Base-by-base conservation (phyloP, 2,329 filamentous ascomycete species). In the Fusarium coffeatum region DNA sequence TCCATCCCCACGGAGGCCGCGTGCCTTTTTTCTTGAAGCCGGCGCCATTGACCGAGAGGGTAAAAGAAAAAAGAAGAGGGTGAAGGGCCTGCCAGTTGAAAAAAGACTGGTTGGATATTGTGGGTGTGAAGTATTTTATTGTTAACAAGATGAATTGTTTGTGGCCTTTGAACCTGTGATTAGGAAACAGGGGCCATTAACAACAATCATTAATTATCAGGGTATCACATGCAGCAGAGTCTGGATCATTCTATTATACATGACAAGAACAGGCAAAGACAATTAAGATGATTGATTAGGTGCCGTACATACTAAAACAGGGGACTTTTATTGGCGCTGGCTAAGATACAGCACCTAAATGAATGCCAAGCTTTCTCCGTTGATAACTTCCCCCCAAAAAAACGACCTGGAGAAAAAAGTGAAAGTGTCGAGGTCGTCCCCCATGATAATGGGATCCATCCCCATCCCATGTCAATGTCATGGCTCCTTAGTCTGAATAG, bases 361-460 rank as follows among this genome's bases (percentile, higher is more conserved):
- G 42, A 37, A 43, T 56, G 62, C 67, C 67, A 71, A 68, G 67
- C 58, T 57, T 64, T 64, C 16, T 30, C 53, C 42, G 37, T 61
- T 55, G 48, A 68, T 68, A 48, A 53, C 57, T 53, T 67, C 56
- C 49, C 64, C 49, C 55, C 66, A 30, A 64, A 64, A 54, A 40
- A 50, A 34, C 34, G 18, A 37, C 34, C 34, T 37, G 47, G 37
- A 42, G n/a, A 53, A 53, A 53, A 53, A 53, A 28, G 49, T 42
- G 49, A 57, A 37, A 51, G 46, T 49, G 45, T 64, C 50, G 49
- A 57, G 28, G 42, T 40, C 40, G 45, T 70, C 68, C 68, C 63
- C 68, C 68, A 71, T 71, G 69, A 71, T 69, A 69, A 71, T 56
- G 53, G 54, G 53, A 54, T 63, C 62, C 60, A 58, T 61, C 43